Evolutionary conservation across 495 filamentous ascomycete species (phyloP).

Genomic region (Neurospora sublineolata): DNA sequence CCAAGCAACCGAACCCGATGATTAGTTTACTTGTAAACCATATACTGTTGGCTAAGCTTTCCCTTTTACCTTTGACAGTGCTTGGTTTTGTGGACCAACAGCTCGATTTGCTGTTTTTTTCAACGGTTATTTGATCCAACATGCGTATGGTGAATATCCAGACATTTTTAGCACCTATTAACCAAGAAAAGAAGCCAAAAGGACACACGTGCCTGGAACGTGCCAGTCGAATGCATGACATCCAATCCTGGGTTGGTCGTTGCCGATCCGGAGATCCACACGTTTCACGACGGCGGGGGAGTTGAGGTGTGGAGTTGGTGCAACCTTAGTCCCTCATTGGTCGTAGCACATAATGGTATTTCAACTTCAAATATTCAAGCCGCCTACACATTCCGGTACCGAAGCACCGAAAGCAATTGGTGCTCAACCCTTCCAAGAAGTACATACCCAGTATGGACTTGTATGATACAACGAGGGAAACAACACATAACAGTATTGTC

Average conservation of each 20-base stretch:
- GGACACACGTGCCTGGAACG: not conserved
- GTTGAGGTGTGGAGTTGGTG: not conserved
- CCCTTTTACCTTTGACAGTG: not conserved
- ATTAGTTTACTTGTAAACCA: not conserved
- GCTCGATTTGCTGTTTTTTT: not conserved
- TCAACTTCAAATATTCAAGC: not conserved
- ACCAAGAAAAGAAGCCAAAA: not conserved
- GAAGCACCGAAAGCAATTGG: not conserved
- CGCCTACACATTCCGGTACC: not conserved
- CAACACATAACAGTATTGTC: not conserved
- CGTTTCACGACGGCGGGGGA: not conserved
- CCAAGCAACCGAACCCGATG: not conserved
- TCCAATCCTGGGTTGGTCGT: not conserved
- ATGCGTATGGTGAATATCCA: not conserved
- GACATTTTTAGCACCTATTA: not conserved
- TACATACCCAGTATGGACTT: not conserved
- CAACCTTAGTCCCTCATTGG: not conserved
- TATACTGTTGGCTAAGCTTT: not conserved
- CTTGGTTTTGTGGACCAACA: not conserved
- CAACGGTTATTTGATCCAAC: not conserved
- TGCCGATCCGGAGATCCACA: not conserved
- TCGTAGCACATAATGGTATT: not conserved
- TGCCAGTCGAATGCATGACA: not conserved
- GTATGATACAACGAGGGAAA: not conserved
- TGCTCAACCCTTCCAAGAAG: not conserved